Evolutionary conservation across 208 protist species (phyloP).

Genomic region (Leishmania braziliensis): DNA sequence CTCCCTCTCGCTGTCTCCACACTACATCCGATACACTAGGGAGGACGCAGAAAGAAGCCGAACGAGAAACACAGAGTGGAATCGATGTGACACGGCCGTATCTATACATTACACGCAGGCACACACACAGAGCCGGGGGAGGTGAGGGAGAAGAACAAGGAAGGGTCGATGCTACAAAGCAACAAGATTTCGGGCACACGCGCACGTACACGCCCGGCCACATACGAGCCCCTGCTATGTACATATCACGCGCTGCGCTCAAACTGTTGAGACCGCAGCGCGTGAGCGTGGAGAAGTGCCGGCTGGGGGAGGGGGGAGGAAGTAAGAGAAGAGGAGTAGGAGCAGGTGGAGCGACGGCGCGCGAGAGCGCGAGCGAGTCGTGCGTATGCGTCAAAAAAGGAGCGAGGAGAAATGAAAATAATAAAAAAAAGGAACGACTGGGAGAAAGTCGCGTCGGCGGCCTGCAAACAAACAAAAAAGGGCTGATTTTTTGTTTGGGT

Average conservation of each 20-base stretch:
- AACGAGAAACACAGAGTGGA: background rate
- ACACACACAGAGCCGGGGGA: background rate
- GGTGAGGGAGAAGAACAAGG: background rate
- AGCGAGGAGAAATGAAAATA: background rate
- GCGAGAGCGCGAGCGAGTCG: background rate
- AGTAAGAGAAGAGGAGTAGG: background rate
- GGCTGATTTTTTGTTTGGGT: background rate
- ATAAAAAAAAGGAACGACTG: background rate
- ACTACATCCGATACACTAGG: background rate
- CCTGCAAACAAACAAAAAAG: background rate
- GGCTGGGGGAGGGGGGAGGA: too few species aligned
- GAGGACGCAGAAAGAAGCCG: background rate
- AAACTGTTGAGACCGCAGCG: background rate
- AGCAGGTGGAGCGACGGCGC: background rate
- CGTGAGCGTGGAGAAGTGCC: background rate
- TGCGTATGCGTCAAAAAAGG: background rate
- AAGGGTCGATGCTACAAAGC: background rate
- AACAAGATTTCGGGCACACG: background rate
- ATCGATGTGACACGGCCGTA: background rate
- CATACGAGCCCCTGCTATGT: background rate
- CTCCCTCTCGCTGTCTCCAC: background rate
- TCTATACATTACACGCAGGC: background rate
- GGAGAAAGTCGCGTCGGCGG: background rate
- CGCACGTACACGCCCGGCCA: constrained; percentile 1
- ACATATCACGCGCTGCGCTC: constrained; percentile 2